phyloP scores from a whole-genome alignment of 2,329 filamentous ascomycete genomes.

The Anisogramma anomala region DNA sequence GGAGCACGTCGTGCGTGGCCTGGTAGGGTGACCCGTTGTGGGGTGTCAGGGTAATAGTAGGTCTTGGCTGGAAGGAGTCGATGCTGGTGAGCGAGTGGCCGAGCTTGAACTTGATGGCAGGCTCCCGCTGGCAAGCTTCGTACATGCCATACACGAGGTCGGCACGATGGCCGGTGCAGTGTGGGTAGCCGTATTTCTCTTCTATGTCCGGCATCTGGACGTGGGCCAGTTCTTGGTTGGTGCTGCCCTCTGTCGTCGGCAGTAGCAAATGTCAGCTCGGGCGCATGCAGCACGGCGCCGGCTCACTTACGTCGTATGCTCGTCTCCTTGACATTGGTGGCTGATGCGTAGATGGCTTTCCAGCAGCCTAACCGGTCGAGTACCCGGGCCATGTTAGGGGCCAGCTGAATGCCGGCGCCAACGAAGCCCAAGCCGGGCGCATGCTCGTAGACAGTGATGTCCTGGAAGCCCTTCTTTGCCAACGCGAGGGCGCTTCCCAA shows the following conservation, averaged over 20 bases:
- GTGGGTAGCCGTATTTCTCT: slow-evolving; percentile 58
- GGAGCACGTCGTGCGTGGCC: slow-evolving; percentile 41
- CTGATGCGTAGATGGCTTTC: slow-evolving; percentile 57
- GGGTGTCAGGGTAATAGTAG: slow-evolving; percentile 48
- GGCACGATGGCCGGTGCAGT: slow-evolving; percentile 69
- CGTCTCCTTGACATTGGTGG: slow-evolving; percentile 58
- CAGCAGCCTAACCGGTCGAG: slow-evolving; percentile 63
- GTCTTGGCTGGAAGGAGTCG: slow-evolving; percentile 45
- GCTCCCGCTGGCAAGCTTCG: slow-evolving; percentile 53
- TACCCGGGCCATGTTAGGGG: slow-evolving; percentile 71
- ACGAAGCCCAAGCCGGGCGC: slow-evolving; percentile 68
- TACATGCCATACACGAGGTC: slow-evolving; percentile 60
- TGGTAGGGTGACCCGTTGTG: slow-evolving; percentile 42
- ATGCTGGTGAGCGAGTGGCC: slow-evolving; percentile 44
- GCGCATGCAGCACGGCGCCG: not conserved
- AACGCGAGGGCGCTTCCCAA: slow-evolving; percentile 60
- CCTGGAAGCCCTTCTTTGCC: slow-evolving; percentile 62
- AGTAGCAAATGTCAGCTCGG: not conserved
- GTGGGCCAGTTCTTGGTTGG: slow-evolving; percentile 56
- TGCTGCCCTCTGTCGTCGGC: slow-evolving; percentile 44
- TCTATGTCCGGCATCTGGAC: slow-evolving; percentile 58
- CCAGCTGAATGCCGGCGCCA: slow-evolving; percentile 73
- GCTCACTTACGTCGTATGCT: slow-evolving; percentile 52
- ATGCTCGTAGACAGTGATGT: slow-evolving; percentile 63
- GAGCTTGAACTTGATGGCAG: slow-evolving; percentile 58